Conservation (phyloP, 1,139 yeast genomes). For the Candida tropicalis region DNA sequence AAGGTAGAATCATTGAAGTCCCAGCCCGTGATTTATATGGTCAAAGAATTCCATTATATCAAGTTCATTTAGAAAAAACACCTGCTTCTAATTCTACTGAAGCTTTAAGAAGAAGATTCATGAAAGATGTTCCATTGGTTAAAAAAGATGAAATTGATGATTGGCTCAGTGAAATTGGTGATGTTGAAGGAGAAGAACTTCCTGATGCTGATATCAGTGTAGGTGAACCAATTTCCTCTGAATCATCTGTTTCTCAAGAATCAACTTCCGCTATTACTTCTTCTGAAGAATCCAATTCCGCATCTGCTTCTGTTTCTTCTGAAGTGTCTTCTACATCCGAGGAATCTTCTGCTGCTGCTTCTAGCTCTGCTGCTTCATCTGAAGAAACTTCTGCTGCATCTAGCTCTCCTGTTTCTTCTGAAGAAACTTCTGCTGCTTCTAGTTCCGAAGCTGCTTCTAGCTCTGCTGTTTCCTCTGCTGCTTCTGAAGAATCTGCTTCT, state of each 20-base stretch:
- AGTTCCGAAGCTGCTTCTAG: slow-evolving; percentile 38
- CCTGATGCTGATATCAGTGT: slow-evolving; percentile 21
- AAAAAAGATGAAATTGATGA: slow-evolving; percentile 30
- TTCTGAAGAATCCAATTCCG: no score
- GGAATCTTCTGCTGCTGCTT: no score
- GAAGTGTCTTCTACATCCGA: no score
- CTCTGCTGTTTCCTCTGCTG: slow-evolving; percentile 40
- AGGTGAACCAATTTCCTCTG: slow-evolving; percentile 19
- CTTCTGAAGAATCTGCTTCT: slow-evolving; percentile 33
- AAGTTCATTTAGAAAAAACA: slow-evolving; percentile 28
- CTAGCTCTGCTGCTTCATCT: no score
- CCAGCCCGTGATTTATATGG: slow-evolving; percentile 35
- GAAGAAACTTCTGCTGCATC: no score
- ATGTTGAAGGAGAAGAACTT: slow-evolving; percentile 29
- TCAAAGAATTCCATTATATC: slow-evolving; percentile 27
- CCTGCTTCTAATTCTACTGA: slow-evolving; percentile 43
- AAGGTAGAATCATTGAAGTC: slow-evolving; percentile 34
- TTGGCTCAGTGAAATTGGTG: slow-evolving; percentile 31
- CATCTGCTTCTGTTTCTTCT: no score
- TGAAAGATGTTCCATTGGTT: slow-evolving; percentile 15
- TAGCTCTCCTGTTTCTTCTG: no score
- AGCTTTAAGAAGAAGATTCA: slow-evolving; percentile 43
- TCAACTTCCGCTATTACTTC: background rate
- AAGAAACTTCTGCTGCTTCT: no score
- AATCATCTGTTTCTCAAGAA: slow-evolving; percentile 5